Evolutionary conservation across 208 protist species (phyloP).

Genomic region (Wallacemonas collosoma): DNA sequence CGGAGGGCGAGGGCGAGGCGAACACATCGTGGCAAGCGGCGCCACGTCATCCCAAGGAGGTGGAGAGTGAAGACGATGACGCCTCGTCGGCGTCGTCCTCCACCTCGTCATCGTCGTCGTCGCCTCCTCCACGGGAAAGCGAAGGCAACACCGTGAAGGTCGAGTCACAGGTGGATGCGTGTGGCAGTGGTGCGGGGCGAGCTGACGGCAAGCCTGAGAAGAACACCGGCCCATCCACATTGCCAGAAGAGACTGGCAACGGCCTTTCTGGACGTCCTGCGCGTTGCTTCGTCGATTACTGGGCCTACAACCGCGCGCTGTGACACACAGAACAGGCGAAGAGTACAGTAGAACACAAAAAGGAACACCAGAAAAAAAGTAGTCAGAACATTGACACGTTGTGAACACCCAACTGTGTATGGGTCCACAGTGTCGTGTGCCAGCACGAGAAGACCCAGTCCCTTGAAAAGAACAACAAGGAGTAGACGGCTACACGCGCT

Average conservation of each 20-base stretch:
- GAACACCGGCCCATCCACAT: too few species aligned
- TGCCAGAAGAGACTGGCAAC: too few species aligned
- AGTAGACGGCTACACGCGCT: not conserved
- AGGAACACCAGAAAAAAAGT: too few species aligned
- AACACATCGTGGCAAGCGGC: slow-evolving; percentile 8
- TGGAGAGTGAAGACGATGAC: not conserved
- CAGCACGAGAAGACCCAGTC: too few species aligned
- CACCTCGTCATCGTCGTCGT: not conserved
- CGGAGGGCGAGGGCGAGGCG: not conserved
- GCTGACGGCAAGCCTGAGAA: too few species aligned
- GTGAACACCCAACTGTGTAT: too few species aligned
- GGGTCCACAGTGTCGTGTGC: too few species aligned
- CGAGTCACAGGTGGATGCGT: not conserved
- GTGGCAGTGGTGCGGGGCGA: too few species aligned
- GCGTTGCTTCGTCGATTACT: slow-evolving; percentile 42
- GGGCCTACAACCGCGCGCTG: slow-evolving; percentile 23
- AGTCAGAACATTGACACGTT: too few species aligned
- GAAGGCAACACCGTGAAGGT: not conserved
- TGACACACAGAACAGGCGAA: not conserved
- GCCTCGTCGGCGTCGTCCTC: not conserved
- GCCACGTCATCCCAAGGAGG: slow-evolving; percentile 2
- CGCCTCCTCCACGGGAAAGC: not conserved
- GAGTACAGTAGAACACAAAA: too few species aligned
- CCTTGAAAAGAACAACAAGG: not conserved
- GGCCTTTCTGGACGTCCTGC: slow-evolving; percentile 19